Evolutionary conservation across 306 rosid species (phyloP).

Genomic region (Trifolium subterraneum): DNA sequence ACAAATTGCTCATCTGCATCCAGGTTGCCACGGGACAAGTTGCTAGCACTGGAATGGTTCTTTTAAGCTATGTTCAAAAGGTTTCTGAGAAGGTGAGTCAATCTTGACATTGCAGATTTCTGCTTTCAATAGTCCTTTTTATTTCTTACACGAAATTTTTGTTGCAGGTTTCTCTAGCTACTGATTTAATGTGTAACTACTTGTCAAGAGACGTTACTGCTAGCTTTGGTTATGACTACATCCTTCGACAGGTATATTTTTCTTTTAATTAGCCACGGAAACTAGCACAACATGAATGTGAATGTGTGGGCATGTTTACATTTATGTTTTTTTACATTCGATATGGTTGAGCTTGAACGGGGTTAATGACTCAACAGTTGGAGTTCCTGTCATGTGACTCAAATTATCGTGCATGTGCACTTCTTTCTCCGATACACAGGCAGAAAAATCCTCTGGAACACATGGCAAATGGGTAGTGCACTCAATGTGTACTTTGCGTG

Average conservation of each 20-base stretch:
- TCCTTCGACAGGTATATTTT: conserved; percentile 82
- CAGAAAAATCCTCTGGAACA: neutral
- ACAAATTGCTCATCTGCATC: conserved; percentile 35
- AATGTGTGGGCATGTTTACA: conserved; percentile 12
- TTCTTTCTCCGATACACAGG: neutral
- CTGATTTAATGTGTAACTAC: conserved; percentile 94
- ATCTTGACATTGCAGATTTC: neutral
- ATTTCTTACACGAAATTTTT: conserved; percentile 10
- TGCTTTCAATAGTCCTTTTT: conserved; percentile 22
- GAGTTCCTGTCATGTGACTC: neutral
- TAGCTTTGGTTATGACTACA: conserved; percentile 91
- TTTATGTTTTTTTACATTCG: neutral
- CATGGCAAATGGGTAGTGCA: neutral
- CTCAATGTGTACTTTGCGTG: neutral
- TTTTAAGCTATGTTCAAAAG: conserved; percentile 94
- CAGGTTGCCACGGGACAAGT: conserved; percentile 98
- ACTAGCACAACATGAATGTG: conserved; percentile 12
- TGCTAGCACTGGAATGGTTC: conserved; percentile 95
- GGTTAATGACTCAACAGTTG: neutral
- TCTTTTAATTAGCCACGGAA: conserved; percentile 27
- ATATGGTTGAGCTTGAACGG: conserved; percentile 11
- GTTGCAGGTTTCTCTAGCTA: conserved; percentile 84
- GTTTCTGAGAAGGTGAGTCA: conserved; percentile 89
- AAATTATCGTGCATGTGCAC: neutral
- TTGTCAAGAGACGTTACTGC: conserved; percentile 87